Conservation (phyloP, 192 early-diverging fungal species). For the Backusella psychrophila region DNA sequence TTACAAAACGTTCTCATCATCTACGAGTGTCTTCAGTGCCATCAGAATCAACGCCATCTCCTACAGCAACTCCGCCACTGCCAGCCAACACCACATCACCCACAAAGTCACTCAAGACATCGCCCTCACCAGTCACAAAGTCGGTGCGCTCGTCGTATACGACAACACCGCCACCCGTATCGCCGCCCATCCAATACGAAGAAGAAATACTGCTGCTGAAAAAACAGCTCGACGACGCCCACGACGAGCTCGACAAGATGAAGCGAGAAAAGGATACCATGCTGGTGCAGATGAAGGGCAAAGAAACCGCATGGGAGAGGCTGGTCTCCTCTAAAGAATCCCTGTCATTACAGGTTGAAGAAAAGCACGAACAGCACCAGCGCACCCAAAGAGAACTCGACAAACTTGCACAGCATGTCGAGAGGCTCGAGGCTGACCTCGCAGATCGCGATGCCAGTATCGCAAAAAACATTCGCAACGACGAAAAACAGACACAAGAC, state of each 20-base stretch:
- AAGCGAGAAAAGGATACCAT: slow-evolving; percentile 8
- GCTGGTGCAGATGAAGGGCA: slow-evolving; percentile 5
- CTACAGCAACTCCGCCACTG: not conserved
- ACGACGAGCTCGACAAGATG: slow-evolving; percentile 19
- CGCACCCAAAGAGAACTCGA: not conserved
- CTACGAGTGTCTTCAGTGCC: not conserved
- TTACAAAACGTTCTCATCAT: not conserved
- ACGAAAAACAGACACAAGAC: slow-evolving; percentile 14
- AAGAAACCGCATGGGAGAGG: slow-evolving; percentile 24
- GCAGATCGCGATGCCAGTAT: slow-evolving; percentile 6
- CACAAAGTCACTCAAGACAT: not conserved
- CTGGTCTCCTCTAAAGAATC: slow-evolving; percentile 26
- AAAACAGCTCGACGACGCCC: not conserved
- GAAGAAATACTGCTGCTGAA: not conserved
- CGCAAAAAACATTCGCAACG: slow-evolving; percentile 1
- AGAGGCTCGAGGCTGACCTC: not conserved
- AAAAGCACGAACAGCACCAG: not conserved
- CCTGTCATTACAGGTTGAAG: slow-evolving; percentile 9
- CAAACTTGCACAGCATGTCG: not conserved
- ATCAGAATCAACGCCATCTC: not conserved
- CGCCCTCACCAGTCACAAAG: not conserved
- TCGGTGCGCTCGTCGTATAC: not conserved
- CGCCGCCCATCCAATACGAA: not conserved
- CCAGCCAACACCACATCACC: not conserved
- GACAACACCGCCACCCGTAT: not conserved